Evolutionary conservation across 345 rosid species (phyloP).

Genomic region (Salix koriyanagi): DNA sequence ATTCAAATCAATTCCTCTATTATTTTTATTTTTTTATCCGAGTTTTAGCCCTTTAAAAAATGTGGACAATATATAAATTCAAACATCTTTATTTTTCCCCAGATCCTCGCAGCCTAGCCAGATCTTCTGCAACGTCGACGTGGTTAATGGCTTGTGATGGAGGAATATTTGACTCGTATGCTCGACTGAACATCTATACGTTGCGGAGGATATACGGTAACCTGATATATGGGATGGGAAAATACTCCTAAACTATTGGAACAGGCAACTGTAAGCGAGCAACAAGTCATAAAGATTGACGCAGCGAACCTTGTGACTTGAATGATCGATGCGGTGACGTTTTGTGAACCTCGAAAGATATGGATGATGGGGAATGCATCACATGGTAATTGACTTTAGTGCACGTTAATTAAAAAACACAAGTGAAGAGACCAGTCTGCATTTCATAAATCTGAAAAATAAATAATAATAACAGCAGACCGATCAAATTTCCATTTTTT

Average conservation of each 20-base stretch:
- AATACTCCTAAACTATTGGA: neutral
- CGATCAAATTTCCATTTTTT: neutral
- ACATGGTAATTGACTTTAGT: neutral
- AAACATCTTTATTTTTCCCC: no score
- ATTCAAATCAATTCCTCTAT: neutral
- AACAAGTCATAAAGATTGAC: neutral
- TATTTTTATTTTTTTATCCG: neutral
- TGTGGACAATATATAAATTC: neutral
- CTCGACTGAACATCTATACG: neutral
- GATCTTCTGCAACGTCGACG: neutral
- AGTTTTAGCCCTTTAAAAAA: neutral
- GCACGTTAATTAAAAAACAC: neutral
- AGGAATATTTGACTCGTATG: neutral
- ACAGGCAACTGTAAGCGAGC: neutral
- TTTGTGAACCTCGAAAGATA: neutral
- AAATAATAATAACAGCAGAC: neutral
- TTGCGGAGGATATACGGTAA: neutral
- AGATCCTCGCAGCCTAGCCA: neutral
- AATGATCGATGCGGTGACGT: neutral
- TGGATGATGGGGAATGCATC: neutral
- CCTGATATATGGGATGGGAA: neutral
- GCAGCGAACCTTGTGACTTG: neutral
- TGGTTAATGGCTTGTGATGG: neutral
- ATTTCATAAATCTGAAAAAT: neutral
- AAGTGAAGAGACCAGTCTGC: neutral